Evolutionary conservation across 129 eudicot species (phyloP), one percentile per base, ranked within the genome.

Genomic region (Centrapalus pauciflorus): DNA sequence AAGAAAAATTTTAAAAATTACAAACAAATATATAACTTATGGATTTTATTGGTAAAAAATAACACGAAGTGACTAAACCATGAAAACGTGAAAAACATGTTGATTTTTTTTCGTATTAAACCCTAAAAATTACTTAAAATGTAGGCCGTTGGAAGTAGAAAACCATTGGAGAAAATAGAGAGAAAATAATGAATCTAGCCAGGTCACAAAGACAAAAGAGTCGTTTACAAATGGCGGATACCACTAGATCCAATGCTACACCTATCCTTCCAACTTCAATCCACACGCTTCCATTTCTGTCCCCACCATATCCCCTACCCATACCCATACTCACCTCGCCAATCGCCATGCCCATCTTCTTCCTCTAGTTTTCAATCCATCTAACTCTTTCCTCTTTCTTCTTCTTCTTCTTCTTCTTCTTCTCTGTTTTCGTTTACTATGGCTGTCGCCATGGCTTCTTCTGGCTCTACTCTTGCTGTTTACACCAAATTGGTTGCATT

Each of bases 361-460:
- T 76, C 66, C 71, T 74, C 25, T 64, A 59, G 13, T 43, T 45
- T 46, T 5, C 23, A 64, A 61, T 60, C 69, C 67, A 35, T n/a
- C 23, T 70, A n/a, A n/a, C 55, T 60, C 45, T 54, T 38, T 16
- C 19, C 34, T 19, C 19, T 32, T 7, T 64, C 19, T 20, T 50
- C 43, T 4, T 28, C 1, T 4, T 30, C 6, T 37, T 11, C 10
- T 27, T 5, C 13, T 55, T 34, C 2, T 24, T 45, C 5, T 2
- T n/a, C 25, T 12, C 5, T 60, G 10, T 17, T 21, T 29, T 35
- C 30, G 61, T 30, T 64, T 14, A 33, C 14, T 54, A 80, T 86
- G 87, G 85, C 95, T 71, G 84, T 85, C 61, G 78, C 96, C 60
- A 87, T 90, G 96, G 90, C 93, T 79, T 84, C 95, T 24, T 70